These are phyloP conservation scores for Pythium phragmitis DNA, from an alignment of 352 stramenopile genomes.

Conservation along the genomic window DNA sequence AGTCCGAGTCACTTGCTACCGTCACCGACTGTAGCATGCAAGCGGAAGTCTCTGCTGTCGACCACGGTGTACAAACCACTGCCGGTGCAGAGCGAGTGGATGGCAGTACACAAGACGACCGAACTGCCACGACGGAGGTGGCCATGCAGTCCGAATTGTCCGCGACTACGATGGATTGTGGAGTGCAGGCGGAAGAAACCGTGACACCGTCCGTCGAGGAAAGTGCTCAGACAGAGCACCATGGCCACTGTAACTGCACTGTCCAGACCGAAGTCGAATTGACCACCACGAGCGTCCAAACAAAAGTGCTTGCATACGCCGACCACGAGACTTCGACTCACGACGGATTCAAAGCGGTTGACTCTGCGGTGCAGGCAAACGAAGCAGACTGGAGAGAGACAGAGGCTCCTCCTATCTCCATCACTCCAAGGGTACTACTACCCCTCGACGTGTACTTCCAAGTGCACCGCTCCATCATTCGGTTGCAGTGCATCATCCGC, in stretches of 20 bases:
- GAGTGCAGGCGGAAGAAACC: neutral
- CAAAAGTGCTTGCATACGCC: neutral
- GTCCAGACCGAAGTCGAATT: constrained; percentile 5
- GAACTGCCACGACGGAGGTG: neutral
- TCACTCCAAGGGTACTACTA: neutral
- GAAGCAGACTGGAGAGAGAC: constrained; percentile 4
- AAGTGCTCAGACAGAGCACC: neutral
- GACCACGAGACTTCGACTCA: neutral
- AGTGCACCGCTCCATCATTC: constrained; percentile 16
- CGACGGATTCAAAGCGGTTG: neutral
- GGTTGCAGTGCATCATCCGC: constrained; percentile 17
- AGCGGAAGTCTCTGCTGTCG: neutral
- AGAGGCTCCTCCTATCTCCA: neutral
- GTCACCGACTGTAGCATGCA: neutral
- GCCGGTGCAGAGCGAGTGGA: neutral
- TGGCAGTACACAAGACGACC: constrained; percentile 2
- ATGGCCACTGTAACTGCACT: neutral
- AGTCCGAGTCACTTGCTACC: too few species aligned
- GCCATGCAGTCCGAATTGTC: neutral
- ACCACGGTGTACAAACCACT: neutral
- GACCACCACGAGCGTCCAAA: neutral
- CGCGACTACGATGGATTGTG: neutral
- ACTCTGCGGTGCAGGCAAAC: constrained; percentile 2
- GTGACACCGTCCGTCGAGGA: neutral
- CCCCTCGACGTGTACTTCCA: constrained; percentile 20